Conservation (phyloP, 2,329 filamentous ascomycete genomes). For the Cladorrhinum sp. region DNA sequence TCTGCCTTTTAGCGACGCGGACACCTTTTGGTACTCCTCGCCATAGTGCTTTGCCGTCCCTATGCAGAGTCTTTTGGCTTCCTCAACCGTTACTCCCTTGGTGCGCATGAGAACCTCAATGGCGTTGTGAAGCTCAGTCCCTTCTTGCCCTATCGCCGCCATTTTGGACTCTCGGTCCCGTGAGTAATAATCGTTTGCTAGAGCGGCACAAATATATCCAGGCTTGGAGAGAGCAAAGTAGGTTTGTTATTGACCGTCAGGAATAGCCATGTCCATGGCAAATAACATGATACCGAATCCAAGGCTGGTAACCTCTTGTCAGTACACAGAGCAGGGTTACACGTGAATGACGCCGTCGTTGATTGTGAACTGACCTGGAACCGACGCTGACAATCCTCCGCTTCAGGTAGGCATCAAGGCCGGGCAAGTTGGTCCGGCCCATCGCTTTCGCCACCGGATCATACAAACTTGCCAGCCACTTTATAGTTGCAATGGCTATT, state of each 20-base stretch:
- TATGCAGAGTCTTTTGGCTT: slow-evolving; percentile 10
- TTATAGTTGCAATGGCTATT: no score
- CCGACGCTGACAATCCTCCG: neutral
- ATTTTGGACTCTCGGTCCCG: slow-evolving; percentile 7
- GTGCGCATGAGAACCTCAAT: slow-evolving; percentile 13
- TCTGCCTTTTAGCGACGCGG: neutral
- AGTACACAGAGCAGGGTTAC: neutral
- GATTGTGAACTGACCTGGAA: neutral
- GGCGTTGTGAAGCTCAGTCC: slow-evolving; percentile 3
- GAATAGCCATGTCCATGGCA: slow-evolving; percentile 8
- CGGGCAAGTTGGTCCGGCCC: neutral
- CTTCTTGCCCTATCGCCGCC: neutral
- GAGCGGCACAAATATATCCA: slow-evolving; percentile 4
- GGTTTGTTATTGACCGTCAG: slow-evolving; percentile 6
- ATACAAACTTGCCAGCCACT: neutral
- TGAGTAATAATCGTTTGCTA: slow-evolving; percentile 16
- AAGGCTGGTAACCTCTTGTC: neutral
- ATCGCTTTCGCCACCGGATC: neutral
- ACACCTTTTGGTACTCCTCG: neutral
- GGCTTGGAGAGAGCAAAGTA: slow-evolving; percentile 8
- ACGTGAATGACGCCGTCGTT: no score
- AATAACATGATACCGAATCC: neutral
- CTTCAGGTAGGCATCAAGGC: slow-evolving; percentile 11
- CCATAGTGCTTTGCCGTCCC: neutral
- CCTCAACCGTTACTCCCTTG: slow-evolving; percentile 5